Base-by-base conservation (phyloP, 768 basidiomycete genomes). In the Hypholoma fasciculare region DNA sequence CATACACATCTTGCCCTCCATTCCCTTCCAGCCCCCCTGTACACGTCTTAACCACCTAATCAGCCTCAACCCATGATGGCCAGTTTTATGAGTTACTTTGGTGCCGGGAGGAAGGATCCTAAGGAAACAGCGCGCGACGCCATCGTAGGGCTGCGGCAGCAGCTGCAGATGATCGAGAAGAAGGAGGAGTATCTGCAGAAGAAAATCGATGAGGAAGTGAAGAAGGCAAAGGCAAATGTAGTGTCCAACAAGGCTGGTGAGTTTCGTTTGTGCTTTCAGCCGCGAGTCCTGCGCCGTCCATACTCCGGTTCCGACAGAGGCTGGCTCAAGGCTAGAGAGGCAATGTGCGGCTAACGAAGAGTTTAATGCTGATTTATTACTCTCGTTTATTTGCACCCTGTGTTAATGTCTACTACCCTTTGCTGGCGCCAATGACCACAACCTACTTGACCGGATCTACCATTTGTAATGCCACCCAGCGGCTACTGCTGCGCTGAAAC, bases 111-210 rank as follows among this genome's bases (percentile, higher is more conserved):
- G 62, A 84, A 86, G 65, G 90, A 96, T 69, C 82, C 92, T 20
- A 92, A 91, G 74, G 86, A 90, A 74, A 79, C 88, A 26, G 89
- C 96, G 46, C 83, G 94, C 62, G 93, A 97, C 71, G 93, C 97
- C 49, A 99, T 99, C 72, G 90, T 98, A 59, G 83, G 82, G 46
- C 80, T 99, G 65, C 86, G 96, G 68, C 90, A 96, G 76, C 95
- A 98, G 72, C 83, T 98, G 61, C 86, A 93, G 75, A 90, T 96
- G 88, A 87, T 98, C 65, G 95, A 98, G 85, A 99, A 98, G 93
- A 98, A 96, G 81, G 97, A 98, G 78, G 96, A 98, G 72, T 82
- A 92, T 73, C 78, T 98, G 61, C 89, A 90, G 82, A 95, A 92
- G 85, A 94, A 96, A 86, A 92, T 97, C 63, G 94, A 96, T 53